Conservation (phyloP, 2,329 filamentous ascomycete species). For the Colletotrichum sublineola region DNA sequence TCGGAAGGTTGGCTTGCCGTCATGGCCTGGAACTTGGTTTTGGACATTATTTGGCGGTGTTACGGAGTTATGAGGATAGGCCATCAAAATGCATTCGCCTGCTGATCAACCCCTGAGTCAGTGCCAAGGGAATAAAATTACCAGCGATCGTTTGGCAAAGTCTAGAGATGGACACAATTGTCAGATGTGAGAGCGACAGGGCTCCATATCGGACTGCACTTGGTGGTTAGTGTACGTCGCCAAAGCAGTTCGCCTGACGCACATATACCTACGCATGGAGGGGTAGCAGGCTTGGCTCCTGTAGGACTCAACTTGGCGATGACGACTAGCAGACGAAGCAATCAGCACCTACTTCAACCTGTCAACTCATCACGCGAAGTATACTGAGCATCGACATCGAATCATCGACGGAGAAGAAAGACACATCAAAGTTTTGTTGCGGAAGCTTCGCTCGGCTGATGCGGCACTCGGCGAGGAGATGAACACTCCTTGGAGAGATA, state of each 20-base stretch:
- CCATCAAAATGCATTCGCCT: slow-evolving; percentile 18
- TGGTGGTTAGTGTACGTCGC: background rate
- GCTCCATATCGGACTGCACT: background rate
- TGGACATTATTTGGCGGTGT: slow-evolving; percentile 32
- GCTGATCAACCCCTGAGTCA: slow-evolving; percentile 24
- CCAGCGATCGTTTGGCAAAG: slow-evolving; percentile 5
- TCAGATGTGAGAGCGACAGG: background rate
- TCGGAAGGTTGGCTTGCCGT: slow-evolving; percentile 33
- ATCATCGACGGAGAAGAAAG: background rate
- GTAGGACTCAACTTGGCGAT: background rate
- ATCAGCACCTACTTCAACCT: slow-evolving; percentile 19
- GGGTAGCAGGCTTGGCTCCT: background rate
- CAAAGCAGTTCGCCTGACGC: background rate
- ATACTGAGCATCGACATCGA: slow-evolving; percentile 6
- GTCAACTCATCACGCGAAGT: slow-evolving; percentile 29
- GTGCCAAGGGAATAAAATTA: background rate
- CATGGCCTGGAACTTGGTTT: slow-evolving; percentile 18
- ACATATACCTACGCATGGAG: background rate
- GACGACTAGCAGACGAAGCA: background rate
- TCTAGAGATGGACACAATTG: background rate
- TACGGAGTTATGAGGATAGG: slow-evolving; percentile 32
- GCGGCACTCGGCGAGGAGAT: slow-evolving; percentile 33
- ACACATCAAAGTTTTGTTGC: slow-evolving; percentile 17
- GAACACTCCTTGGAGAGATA: slow-evolving; percentile 36
- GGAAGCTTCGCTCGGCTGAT: slow-evolving; percentile 27